These are phyloP conservation scores for Citeromyces siamensis DNA, from an alignment of 1,139 yeast genomes.

Conservation along the genomic window DNA sequence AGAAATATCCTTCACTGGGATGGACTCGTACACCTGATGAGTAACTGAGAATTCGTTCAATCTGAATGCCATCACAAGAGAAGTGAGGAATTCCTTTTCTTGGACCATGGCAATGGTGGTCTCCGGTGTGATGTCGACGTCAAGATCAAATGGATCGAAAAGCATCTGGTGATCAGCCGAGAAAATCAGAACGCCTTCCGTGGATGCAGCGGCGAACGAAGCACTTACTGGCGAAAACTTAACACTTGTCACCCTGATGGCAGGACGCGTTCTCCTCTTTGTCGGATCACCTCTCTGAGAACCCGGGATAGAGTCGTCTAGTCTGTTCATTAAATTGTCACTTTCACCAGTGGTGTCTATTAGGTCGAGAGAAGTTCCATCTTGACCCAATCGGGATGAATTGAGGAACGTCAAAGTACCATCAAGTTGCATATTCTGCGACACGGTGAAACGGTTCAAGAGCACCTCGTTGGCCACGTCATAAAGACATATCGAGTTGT, in stretches of 20 bases:
- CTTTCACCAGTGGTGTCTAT: conserved; percentile 80
- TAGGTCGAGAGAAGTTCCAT: conserved; percentile 64
- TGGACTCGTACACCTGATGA: conserved; percentile 57
- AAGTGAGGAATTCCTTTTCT: conserved; percentile 65
- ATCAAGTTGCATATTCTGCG: conserved; percentile 80
- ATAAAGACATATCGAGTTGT: conserved; percentile 82
- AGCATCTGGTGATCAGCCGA: conserved; percentile 64
- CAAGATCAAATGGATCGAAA: conserved; percentile 94
- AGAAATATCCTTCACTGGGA: conserved; percentile 66
- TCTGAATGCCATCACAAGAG: conserved; percentile 89
- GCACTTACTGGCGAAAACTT: conserved; percentile 85
- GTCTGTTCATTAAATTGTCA: conserved; percentile 75
- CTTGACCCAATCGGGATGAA: conserved; percentile 75
- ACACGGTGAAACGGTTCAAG: conserved; percentile 68
- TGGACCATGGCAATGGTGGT: conserved; percentile 49
- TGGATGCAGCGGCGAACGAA: conserved; percentile 90
- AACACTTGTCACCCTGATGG: conserved; percentile 63
- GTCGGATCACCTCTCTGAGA: conserved; percentile 74
- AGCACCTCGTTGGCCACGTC: conserved; percentile 84
- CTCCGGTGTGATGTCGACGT: conserved; percentile 82
- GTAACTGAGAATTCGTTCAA: conserved; percentile 71
- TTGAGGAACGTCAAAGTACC: conserved; percentile 79
- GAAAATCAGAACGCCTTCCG: conserved; percentile 82
- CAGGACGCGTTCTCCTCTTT: conserved; percentile 65
- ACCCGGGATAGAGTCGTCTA: conserved; percentile 76